Evolutionary conservation across 305 asterid genomes (phyloP).

Genomic region (Stenogyne calaminthoides): DNA sequence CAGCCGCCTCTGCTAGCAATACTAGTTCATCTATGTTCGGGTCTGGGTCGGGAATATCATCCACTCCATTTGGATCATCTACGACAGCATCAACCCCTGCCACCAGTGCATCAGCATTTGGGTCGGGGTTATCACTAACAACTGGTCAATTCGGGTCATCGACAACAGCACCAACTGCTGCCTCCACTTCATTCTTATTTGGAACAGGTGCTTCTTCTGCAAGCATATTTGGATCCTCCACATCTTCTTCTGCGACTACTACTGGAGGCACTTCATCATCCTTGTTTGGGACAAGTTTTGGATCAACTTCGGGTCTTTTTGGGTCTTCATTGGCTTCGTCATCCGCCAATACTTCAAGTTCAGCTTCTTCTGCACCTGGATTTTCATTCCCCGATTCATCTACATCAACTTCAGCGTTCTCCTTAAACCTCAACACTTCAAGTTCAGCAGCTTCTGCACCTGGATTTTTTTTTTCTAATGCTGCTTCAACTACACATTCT

Average conservation of each 20-base stretch:
- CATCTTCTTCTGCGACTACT: conserved; percentile 34
- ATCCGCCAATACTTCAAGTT: conserved; percentile 31
- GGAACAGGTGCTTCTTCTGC: conserved; percentile 33
- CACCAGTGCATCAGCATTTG: conserved; percentile 32
- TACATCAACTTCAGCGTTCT: conserved; percentile 33
- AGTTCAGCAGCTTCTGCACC: conserved; percentile 42
- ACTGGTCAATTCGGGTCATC: conserved; percentile 36
- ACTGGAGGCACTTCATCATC: conserved; percentile 31
- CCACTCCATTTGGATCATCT: conserved; percentile 36
- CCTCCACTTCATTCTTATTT: conserved; percentile 25
- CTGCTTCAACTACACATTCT: conserved; percentile 30
- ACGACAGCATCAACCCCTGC: conserved; percentile 18
- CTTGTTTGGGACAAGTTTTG: conserved; percentile 35
- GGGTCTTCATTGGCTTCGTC: too few species aligned
- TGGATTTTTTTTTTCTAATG: conserved; percentile 39
- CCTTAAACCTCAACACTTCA: conserved; percentile 20
- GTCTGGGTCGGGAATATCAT: conserved; percentile 28
- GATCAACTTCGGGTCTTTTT: conserved; percentile 36
- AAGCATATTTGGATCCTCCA: conserved; percentile 40
- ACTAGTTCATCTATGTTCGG: conserved; percentile 38
- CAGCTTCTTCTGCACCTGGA: conserved; percentile 26
- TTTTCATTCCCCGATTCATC: conserved; percentile 31
- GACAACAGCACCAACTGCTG: conserved; percentile 24
- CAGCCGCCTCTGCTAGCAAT: conserved; percentile 35
- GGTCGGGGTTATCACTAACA: conserved; percentile 19